Base-by-base conservation (phyloP, 805 yeast genomes). In the Cyberlindnera subsufficiens region DNA sequence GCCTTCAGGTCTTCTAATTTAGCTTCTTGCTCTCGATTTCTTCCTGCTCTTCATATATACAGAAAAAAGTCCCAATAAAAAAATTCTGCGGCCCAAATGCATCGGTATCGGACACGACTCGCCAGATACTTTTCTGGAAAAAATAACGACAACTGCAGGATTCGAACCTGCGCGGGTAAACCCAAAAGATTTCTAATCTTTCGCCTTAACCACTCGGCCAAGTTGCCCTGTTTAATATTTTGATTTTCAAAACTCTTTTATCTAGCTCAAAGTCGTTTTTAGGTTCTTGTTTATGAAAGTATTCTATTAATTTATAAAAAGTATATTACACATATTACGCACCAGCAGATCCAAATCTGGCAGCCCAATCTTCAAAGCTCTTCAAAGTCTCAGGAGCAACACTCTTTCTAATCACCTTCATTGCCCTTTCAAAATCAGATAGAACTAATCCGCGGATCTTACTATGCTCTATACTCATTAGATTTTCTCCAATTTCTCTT, bases 341-440 rank as follows among this genome's bases (percentile, higher is more conserved):
- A 10, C 96, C 96, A 7, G 91, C 83, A 11, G 96, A 86, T 1
- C 97, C 97, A 61, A 78, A 91, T 55, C 78, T 71, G 20, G 67
- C 60, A 2, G 96, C 91, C 99, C 99, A 91, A 35, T 85, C 80
- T 55, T 87, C 96, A 64, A 87, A 91, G 53, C 77, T 78, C 32
- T 67, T 65, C 37, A 93, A 67, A 1, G 96, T 95, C 52, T 87
- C 95, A 37, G 70, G 69, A 5, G 91, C 82, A 5, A 93, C 98
- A 55, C 95, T 85, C 4, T 96, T 96, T 47, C 95, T 73, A 44
- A 93, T 86, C 42, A 82, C 80, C 44, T 74, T 75, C 68, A 93
- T 72, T 53, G 96, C 86, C 35, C 69, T 77, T 43, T 72, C 69
- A 59, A 93, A 91, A 61, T 91, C 99, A 8, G 67, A 67, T 39